Evolutionary conservation across 192 early-diverging fungal species (phyloP), one percentile per base, ranked within the genome.

Genomic region (Piromyces finnis): DNA sequence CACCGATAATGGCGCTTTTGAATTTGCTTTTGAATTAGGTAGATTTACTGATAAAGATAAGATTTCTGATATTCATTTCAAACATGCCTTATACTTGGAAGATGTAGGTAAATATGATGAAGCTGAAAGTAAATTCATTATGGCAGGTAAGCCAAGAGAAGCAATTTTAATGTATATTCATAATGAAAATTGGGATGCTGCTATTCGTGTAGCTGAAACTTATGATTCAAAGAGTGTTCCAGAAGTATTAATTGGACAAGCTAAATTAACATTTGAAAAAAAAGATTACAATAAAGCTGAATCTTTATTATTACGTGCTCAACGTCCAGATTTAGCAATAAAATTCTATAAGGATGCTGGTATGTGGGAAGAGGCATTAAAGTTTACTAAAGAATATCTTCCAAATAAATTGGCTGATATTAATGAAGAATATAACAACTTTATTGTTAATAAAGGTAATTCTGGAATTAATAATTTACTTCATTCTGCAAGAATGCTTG

Each of bases 171-270:
- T 82, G 81, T 59, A 82, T 80, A 90, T 91, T 81, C 90, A 91
- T 85, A 90, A 91, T 78, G 90, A 91, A 83, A 85, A 91, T 81
- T 91, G 90, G 90, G 87, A 88, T 17, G 85, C 85, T 37, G 89
- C 90, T 68, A 79, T 90, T n/a, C 27, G 82, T 13, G 89, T 91
- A 16, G 90, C 90, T 4, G 90, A 91, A 80, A 83, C 86, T 16
- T 85, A 91, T 78, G 90, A 91, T 77, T 87, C 89, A 0, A 80
- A 59, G 30, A 87, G 84, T 77, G 86, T 89, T 17, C 80, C 83
- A 3, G 90, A 91, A 37, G 89, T 91, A 22, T 83, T 91, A 39
- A 84, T 91, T 77, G 89, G 90, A 22, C 89, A 91, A 80, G 89
- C 90, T 4, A 86, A 90, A 79, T 84, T 90, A 32, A 30, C 82